Evolutionary conservation across 1,139 yeast species (phyloP), one percentile per base, ranked within the genome.

Genomic region (Lodderomyces margitis): DNA sequence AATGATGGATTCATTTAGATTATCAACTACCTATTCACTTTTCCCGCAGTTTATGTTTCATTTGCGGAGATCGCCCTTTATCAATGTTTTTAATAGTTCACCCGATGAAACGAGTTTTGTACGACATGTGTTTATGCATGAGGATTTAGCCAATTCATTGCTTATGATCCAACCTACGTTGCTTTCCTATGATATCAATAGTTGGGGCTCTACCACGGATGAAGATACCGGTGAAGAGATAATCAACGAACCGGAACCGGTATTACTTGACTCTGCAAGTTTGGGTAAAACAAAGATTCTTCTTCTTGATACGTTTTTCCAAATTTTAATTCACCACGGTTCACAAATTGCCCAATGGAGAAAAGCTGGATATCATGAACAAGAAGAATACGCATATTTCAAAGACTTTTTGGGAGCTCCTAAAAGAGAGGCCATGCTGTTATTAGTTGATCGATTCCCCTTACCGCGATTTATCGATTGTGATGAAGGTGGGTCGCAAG

Each of bases 401-500:
- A 87, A 87, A 63, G 81, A 79, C 44, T 78, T 92, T 62, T 78
- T 92, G 53, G 94, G 87, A 46, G 94, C 86, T 48, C 97, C 98
- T 37, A 84, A 88, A 57, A 78, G 78, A 46, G 98, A 92, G 66
- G 98, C 97, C 30, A 92, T 95, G 11, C 88, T 85, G 52, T 72
- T 92, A 50, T 79, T 92, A 57, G 81, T 86, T 34, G 97, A 92
- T 60, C 81, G 98, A 64, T 92, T 87, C 80, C 98, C 98, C 54
- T 75, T 92, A 57, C 98, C 98, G 37, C 81, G 98, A 67, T 92
- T 56, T 38, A 88, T 91, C 52, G 96, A 91, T 56, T 88, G 97
- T 44, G 97, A 91, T 61, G 96, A 91, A 55, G 97, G 98, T 57
- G 97, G 96, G 39, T 89, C 97, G 19, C 98, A 92, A 69, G 88